Evolutionary conservation across 2,329 filamentous ascomycete species (phyloP), one percentile per base, ranked within the genome.

Genomic region (Aspergillus udagawae): DNA sequence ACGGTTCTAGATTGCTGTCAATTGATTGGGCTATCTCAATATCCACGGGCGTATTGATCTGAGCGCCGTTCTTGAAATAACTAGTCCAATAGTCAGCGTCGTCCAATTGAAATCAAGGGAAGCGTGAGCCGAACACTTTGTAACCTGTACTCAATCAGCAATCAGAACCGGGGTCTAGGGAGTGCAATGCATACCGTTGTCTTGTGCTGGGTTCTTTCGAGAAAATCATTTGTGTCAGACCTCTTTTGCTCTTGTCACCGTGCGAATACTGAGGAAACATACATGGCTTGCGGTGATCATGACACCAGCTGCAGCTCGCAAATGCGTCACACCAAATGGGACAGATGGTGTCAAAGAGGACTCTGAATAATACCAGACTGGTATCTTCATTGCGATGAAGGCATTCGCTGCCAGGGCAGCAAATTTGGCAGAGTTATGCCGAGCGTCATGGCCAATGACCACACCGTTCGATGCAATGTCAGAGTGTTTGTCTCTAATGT

Each of bases 201-300:
- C 84, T 63, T 81, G 76, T 49, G 83, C 81, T 14, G 85, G 84
- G 63, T 88, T 87, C 74, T 76, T 52, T 20, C 20, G n/a, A 41
- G 8, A 2, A 32, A 17, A 35, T 28, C 32, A 20, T 21, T n/a
- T 41, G 27, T 51, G 49, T 51, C 49, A 54, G 51, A 25, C 9
- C 23, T 20, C n/a, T 45, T 42, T 38, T 54, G 17, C 51, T 65
- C 12, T 12, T 27, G 20, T 23, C 23, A 23, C 38, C 47, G 17
- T n/a, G 3, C 23, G 25, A 38, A 14, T 51, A 4, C 17, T 25
- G 28, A 52, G 47, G 47, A 50, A 42, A 66, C 73, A 58, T 72
- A 77, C 75, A 70, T 86, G 84, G 65, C 83, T 86, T 32, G 85
- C 85, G 14, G 85, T 88, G 41, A 88, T 79, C 84, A 88, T 87